Percentiles rank a stretch among this genome's conserved stretches.
These are phyloP conservation scores for Saccharum hybrid DNA, from an alignment of 202 grass and related monocot species.

Conservation along the genomic window DNA sequence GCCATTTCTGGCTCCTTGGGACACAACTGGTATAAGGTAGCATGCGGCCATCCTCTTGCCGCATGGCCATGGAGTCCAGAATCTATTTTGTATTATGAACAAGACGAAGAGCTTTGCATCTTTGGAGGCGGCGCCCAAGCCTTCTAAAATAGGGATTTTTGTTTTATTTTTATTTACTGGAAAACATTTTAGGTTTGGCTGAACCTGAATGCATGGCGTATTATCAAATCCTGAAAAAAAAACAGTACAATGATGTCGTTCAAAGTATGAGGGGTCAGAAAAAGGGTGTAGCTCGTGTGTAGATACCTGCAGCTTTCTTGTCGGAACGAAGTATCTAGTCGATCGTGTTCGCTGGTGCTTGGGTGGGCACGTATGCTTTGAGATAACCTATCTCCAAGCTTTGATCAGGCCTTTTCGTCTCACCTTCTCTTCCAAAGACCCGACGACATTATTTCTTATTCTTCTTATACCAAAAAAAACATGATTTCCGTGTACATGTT, in stretches of 20 bases:
- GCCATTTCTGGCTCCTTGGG: not conserved
- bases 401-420: slow-evolving; percentile 23
- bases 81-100: too few relatives aligned
- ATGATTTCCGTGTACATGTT: too few relatives aligned
- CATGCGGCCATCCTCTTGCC: not conserved
- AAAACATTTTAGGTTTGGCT: not conserved
- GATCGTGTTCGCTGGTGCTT: not conserved
- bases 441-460: not conserved
- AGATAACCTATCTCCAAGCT: slow-evolving; percentile 33
- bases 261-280: not conserved
- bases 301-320: slow-evolving; percentile 34
- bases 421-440: not conserved
- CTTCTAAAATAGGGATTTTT: too few relatives aligned
- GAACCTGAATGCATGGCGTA: not conserved
- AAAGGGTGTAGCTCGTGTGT: not conserved
- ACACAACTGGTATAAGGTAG: not conserved
- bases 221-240: not conserved
- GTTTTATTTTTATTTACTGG: too few relatives aligned
- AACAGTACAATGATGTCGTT: not conserved
- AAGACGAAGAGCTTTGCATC: too few relatives aligned
- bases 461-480: not conserved
- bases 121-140: too few relatives aligned
- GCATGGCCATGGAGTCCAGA: too few relatives aligned
- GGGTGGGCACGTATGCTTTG: slow-evolving; percentile 46
- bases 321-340: not conserved